A percentile compares a stretch with the other conserved stretches of the same genome.
phyloP scores from a whole-genome alignment of 2,329 filamentous ascomycete species.

The Xenoacremonium recifei region DNA sequence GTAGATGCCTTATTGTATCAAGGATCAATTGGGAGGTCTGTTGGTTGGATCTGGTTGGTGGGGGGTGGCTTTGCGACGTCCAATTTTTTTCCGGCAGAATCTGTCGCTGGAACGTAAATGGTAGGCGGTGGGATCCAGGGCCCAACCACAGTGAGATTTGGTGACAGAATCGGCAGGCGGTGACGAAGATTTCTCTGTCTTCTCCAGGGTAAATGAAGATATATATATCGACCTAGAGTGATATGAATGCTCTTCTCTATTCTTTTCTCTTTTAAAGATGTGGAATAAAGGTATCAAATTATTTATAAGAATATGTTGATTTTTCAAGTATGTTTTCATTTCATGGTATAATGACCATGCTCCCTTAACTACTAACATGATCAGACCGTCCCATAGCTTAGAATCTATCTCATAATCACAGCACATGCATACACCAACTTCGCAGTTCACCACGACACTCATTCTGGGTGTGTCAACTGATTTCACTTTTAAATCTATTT shows the following conservation, averaged over 20 bases:
- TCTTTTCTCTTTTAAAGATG: too few relatives aligned
- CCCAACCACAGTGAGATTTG: neutral
- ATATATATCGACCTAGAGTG: too few relatives aligned
- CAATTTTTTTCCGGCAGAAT: conserved; percentile 26
- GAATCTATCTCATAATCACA: too few relatives aligned
- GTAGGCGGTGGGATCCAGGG: conserved; percentile 16
- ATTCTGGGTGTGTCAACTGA: neutral
- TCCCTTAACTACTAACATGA: too few relatives aligned
- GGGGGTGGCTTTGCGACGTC: conserved; percentile 18
- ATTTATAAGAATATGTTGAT: too few relatives aligned
- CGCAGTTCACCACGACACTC: too few relatives aligned
- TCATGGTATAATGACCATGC: too few relatives aligned
- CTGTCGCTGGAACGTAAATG: neutral
- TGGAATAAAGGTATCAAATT: too few relatives aligned
- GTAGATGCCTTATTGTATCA: conserved; percentile 4
- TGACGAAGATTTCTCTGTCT: conserved; percentile 5
- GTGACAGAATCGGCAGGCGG: conserved; percentile 19
- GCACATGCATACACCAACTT: too few relatives aligned
- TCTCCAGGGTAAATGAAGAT: conserved; percentile 1
- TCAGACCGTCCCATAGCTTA: too few relatives aligned
- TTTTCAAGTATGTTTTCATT: too few relatives aligned
- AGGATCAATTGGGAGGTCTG: conserved; percentile 10
- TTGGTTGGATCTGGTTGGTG: conserved; percentile 14
- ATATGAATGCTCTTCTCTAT: too few relatives aligned
- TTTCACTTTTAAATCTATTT: conserved; percentile 14